Conservation (phyloP, 1,139 yeast genomes). For the Yamadazyma diospyri region DNA sequence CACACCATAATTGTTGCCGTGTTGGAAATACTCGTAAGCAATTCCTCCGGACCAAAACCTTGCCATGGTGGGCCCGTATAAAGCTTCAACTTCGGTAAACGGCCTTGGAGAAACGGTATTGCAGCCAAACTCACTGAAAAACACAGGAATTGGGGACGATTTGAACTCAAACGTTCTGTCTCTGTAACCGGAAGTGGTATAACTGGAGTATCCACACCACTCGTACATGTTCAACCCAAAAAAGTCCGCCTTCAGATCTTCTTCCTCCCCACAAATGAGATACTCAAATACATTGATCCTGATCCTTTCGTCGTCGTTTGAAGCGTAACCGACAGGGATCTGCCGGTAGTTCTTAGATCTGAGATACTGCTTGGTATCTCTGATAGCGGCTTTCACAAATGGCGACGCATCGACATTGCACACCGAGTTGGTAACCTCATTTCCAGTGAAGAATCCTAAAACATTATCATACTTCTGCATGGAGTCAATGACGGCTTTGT, state of each 20-base stretch:
- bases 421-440: constrained; percentile 54
- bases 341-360: constrained; percentile 36
- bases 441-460: constrained; percentile 60
- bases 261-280: constrained; percentile 42
- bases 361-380: constrained; percentile 54
- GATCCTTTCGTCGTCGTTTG: constrained; percentile 55
- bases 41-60: constrained; percentile 43
- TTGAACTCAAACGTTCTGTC: constrained; percentile 49
- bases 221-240: constrained; percentile 62
- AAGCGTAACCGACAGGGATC: constrained; percentile 61
- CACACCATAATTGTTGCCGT: constrained; percentile 33
- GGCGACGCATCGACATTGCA: constrained; percentile 53
- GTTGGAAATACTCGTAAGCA: constrained; percentile 38
- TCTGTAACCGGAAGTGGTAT: constrained; percentile 52
- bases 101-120: constrained; percentile 53
- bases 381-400: constrained; percentile 58
- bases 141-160: constrained; percentile 50
- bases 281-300: constrained; percentile 45
- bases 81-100: constrained; percentile 45
- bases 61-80: constrained; percentile 33
- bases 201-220: constrained; percentile 66
- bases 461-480: constrained; percentile 47
- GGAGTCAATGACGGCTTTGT: constrained; percentile 49
- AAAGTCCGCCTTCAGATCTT: constrained; percentile 40
- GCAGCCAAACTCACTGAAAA: constrained; percentile 64